Percentiles rank a stretch among this genome's conserved stretches.
Conservation (phyloP, 495 filamentous ascomycete species). For the Tricharina praecox region DNA sequence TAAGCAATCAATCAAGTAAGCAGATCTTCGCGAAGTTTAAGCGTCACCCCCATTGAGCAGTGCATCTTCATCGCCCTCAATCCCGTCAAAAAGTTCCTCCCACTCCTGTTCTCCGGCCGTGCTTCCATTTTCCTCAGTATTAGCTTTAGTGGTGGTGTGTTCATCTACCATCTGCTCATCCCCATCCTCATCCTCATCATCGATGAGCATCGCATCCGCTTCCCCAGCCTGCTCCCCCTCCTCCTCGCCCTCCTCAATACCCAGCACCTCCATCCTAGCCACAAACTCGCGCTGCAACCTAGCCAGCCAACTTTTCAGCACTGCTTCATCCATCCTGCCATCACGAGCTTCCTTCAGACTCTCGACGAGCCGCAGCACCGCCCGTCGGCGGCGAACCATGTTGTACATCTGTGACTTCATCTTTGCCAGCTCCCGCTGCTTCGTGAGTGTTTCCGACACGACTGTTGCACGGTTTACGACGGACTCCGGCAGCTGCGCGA, state of each 20-base stretch:
- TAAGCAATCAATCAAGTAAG: no score
- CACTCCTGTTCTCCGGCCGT: no score
- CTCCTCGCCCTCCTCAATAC: conserved; percentile 20
- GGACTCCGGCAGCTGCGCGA: conserved; percentile 51
- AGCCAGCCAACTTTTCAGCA: conserved; percentile 46
- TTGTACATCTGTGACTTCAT: conserved; percentile 38
- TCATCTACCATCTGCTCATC: neutral
- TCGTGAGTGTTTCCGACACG: conserved; percentile 49
- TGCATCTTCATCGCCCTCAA: no score
- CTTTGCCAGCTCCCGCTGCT: conserved; percentile 42
- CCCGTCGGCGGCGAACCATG: conserved; percentile 45
- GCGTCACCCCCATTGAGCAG: no score
- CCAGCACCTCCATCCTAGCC: conserved; percentile 48
- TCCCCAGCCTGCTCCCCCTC: neutral
- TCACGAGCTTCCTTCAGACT: conserved; percentile 53
- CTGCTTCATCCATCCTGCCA: conserved; percentile 48
- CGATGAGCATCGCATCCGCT: neutral
- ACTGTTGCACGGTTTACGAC: conserved; percentile 37
- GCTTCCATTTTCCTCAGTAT: no score
- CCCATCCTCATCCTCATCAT: neutral
- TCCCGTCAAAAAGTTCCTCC: no score
- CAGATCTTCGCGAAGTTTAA: no score
- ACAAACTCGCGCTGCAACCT: conserved; percentile 65
- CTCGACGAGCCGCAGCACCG: conserved; percentile 59
- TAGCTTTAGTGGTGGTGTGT: no score